Base-by-base conservation (phyloP, 257 asterid species). In the Penstemon eatonii region DNA sequence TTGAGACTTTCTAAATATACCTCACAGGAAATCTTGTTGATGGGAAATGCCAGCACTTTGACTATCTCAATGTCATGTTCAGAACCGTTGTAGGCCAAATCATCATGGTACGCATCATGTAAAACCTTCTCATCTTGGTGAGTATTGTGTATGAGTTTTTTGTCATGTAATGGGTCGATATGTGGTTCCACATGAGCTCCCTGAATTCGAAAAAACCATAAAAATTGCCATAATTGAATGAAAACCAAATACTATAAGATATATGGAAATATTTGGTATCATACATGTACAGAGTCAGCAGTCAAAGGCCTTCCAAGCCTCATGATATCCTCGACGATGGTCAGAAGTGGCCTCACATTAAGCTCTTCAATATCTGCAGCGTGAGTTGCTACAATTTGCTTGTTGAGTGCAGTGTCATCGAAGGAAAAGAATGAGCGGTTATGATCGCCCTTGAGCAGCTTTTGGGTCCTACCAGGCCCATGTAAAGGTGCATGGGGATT, bases 11-110 rank as follows among this genome's bases (percentile, higher is more conserved):
- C 6, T 40, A 71, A 6, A 3, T 56, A 13, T 74, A 92, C 96
- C 96, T 92, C 98, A 19, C 52, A 69, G 19, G 82, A 72, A 63
- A 81, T 82, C 81, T 81, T 89, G 84, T 79, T 87, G 65, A 92
- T 81, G 56, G 96, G 88, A 67, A 74, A 85, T 8, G 98, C 87
- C 38, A 92, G 79, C 58, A 76, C 41, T 75, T 74, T 68, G 7
- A 90, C 76, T 0, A 86, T 67, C 40, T 92, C 96, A 3, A 72
- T 18, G 4, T 84, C 89, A 13, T 79, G 70, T 53, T 80, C 84
- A 25, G 76, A 68, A 33, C 68, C 45, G 15, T 52, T 77, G 51
- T 59, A 45, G n/a, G 41, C 65, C 78, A 62, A 70, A 7, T 69
- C 80, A 5, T 10, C 72, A 49, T 4, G 25, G 71, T 60, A 76